A percentile compares a stretch with the other conserved stretches of the same genome.
Evolutionary conservation across 2,329 filamentous ascomycete species (phyloP).

Genomic region (Fusarium drepaniforme): DNA sequence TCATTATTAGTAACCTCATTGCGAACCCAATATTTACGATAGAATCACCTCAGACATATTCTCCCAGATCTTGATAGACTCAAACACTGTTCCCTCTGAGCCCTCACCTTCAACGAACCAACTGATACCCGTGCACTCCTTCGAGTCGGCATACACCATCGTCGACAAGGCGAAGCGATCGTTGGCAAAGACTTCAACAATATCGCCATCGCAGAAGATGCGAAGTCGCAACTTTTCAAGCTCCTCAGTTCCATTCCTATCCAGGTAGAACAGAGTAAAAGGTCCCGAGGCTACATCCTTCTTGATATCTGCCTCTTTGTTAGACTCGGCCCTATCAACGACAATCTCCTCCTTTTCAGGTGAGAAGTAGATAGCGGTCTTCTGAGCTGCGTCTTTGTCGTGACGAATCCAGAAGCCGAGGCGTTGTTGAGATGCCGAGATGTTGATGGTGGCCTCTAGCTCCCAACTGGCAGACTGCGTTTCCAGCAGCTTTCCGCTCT

Average conservation of each 20-base stretch:
- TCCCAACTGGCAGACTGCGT: conserved; percentile 37
- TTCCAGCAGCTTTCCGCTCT: neutral
- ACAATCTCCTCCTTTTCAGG: conserved; percentile 53
- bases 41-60: conserved; percentile 31
- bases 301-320: conserved; percentile 47
- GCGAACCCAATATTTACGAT: neutral
- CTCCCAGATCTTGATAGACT: conserved; percentile 39
- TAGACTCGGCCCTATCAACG: conserved; percentile 53
- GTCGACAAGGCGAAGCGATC: conserved; percentile 45
- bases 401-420: conserved; percentile 44
- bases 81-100: conserved; percentile 19
- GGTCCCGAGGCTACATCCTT: conserved; percentile 53
- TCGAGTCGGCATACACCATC: conserved; percentile 37
- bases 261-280: conserved; percentile 57
- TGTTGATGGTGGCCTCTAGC: conserved; percentile 39
- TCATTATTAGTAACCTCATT: neutral
- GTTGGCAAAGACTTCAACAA: conserved; percentile 44
- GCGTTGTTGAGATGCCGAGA: conserved; percentile 9
- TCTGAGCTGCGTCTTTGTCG: conserved; percentile 41
- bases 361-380: conserved; percentile 55
- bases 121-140: conserved; percentile 37
- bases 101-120: conserved; percentile 38
- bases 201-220: conserved; percentile 43
- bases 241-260: conserved; percentile 19
- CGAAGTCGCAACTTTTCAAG: conserved; percentile 37